Percentiles rank a stretch among this genome's conserved stretches.
Evolutionary conservation across 2,329 filamentous ascomycete species (phyloP).

Genomic region (Mariannaea sp.): DNA sequence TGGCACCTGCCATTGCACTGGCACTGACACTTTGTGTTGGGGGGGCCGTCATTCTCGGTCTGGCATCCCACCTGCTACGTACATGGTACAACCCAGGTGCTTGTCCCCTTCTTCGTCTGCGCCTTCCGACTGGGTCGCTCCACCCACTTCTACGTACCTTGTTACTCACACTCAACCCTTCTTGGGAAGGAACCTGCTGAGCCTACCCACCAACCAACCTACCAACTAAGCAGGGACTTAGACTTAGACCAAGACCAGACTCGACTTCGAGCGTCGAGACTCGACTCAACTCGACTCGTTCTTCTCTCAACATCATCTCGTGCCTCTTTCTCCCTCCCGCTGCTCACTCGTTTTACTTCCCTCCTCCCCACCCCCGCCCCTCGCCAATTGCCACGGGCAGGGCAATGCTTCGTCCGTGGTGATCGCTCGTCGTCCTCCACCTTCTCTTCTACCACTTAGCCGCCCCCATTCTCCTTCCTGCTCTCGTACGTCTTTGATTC

Average conservation of each 20-base stretch:
- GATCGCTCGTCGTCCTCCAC: conserved; percentile 31
- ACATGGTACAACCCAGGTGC: conserved; percentile 16
- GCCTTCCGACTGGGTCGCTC: conserved; percentile 17
- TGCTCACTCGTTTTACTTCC: conserved; percentile 35
- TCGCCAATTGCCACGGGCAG: conserved; percentile 44
- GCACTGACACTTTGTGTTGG: conserved; percentile 10
- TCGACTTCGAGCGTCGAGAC: conserved; percentile 37
- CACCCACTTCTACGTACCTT: conserved; percentile 20
- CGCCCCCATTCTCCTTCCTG: conserved; percentile 26
- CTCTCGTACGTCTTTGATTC: conserved; percentile 9
- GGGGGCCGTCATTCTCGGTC: not conserved
- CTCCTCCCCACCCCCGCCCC: conserved; percentile 21
- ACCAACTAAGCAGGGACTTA: conserved; percentile 32
- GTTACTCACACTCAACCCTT: conserved; percentile 11
- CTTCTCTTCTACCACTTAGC: conserved; percentile 24
- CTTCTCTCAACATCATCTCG: conserved; percentile 29
- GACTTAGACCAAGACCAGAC: conserved; percentile 39
- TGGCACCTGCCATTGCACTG: conserved; percentile 23
- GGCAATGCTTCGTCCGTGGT: conserved; percentile 48
- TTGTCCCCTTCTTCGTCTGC: conserved; percentile 13
- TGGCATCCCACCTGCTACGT: conserved; percentile 15
- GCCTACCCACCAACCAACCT: conserved; percentile 33
- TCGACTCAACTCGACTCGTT: conserved; percentile 26
- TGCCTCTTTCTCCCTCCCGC: conserved; percentile 31
- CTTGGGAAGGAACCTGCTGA: conserved; percentile 31